Base-by-base conservation (phyloP, 306 rosid genomes). In the Gastrolobium villosum region DNA sequence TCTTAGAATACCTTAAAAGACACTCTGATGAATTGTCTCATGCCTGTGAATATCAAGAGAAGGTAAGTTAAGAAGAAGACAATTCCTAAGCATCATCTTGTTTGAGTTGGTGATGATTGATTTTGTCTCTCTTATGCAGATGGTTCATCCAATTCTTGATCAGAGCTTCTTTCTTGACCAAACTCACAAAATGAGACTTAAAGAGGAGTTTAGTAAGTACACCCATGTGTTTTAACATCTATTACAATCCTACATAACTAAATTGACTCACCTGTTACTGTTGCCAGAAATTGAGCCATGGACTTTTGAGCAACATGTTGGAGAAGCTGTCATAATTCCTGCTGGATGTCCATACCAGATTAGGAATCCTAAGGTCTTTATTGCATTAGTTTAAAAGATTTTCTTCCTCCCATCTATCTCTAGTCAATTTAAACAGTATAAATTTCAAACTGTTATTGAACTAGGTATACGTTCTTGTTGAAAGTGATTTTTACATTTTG, bases 311-410 rank as follows among this genome's bases (percentile, higher is more conserved):
- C 99, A 96, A 86, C 91, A 57, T 55, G 88, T 86, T 59, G 99
- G 99, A 44, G 99, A 93, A 90, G 99, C 99, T 81, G 96, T 96
- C 74, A 88, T 96, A 72, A 85, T 96, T 84, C 99, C 99, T 7
- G 96, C 99, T 65, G 99, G 99, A 81, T 96, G 98, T 71, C 98
- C 99, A 10, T 91, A 96, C 81, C 99, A 96, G 86, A 96, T 93
- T 66, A 89, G 88, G 77, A 90, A 84, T 87, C 86, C 96, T 44
- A 91, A 96, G 99, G 99, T 94, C 63, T 71, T 40, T 77, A 77
- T 75, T 77, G 48, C 71, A 48, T 48, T 67, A 43, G 36, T 75
- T 37, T 43, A 55, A 10, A 62, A 15, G 6, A 78, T 70, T 72
- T 36, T 63, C 72, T 35, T 43, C 11, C 37, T 37, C 28, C 8